Base-by-base conservation (phyloP, 2,329 filamentous ascomycete species). In the Xylaria sp. region DNA sequence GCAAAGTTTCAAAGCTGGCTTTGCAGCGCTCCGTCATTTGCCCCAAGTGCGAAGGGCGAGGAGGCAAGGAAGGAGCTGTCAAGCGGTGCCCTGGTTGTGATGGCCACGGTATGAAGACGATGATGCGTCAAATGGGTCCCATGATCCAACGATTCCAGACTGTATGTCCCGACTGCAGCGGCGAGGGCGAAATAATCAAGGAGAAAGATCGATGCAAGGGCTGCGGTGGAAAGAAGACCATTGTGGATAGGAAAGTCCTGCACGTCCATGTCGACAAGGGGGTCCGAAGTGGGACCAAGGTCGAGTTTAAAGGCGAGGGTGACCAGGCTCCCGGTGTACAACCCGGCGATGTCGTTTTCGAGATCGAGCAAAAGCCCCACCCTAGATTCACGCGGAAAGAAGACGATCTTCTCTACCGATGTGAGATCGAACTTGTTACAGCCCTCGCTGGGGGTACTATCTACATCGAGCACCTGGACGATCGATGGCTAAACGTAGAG, bases 121-220 rank as follows among this genome's bases (percentile, higher is more conserved):
- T 99, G 95, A 98, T 99, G 96, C 92, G 97, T 80, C 96, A 99
- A 84, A 98, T 99, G 94, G 96, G 96, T 61, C 96, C 96, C 69
- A 99, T 99, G 96, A 98, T 99, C 76, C 97, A 99, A 85, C 93
- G 96, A 68, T 99, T 99, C 90, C 96, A 99, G 87, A 98, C 95
- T 37, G 94, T 98, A 77, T 99, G 96, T 88, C 93, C 94, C 34
- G 97, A 99, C 84, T 99, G 96, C 82, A 95, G 96, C 76, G 97
- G 97, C 72, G 96, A 99, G 83, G 95, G 96, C 70, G 96, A 99
- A 86, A 94, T 92, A 74, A 95, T 99, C 82, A 94, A 93, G 80
- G 95, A 98, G 75, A 97, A 97, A 87, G 96, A 99, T 82, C 92
- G 94, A 78, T 99, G 96, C 92, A 98, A 98, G 90, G 88, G 89